These are phyloP conservation scores for Mychonastes homosphaera DNA, from an alignment of 139 green algal genomes.

Conservation along the genomic window DNA sequence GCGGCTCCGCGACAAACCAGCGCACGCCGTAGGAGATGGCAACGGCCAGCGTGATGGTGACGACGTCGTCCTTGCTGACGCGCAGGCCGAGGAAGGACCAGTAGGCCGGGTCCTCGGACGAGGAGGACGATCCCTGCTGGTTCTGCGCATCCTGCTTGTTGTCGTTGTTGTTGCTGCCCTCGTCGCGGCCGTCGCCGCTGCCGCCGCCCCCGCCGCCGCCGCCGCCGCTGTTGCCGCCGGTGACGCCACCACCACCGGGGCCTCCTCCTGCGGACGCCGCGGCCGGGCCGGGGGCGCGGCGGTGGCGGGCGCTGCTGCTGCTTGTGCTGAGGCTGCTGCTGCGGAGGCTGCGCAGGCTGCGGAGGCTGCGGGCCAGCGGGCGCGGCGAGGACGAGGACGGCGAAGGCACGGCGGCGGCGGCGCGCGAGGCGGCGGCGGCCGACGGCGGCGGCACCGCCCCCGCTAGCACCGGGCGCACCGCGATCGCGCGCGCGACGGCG, in stretches of 20 bases:
- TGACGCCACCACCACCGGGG: slow-evolving; percentile 1
- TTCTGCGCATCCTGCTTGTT: neutral
- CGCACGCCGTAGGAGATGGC: slow-evolving; percentile 79
- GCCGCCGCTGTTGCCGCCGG: slow-evolving; percentile 3
- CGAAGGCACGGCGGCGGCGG: no score
- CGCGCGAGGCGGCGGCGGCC: no score
- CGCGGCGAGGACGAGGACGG: no score
- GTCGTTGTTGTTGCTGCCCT: slow-evolving; percentile 19
- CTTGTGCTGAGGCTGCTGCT: no score
- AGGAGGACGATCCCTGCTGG: slow-evolving; percentile 3
- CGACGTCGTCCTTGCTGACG: slow-evolving; percentile 73
- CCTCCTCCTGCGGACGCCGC: no score
- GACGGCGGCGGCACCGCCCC: no score
- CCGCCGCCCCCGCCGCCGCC: slow-evolving; percentile 10
- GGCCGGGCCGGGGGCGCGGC: no score
- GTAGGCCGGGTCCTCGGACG: slow-evolving; percentile 8
- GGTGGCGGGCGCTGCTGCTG: no score
- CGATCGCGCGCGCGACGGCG: no score
- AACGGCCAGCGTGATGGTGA: slow-evolving; percentile 75
- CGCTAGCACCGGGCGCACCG: no score
- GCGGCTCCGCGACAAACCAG: slow-evolving; percentile 85
- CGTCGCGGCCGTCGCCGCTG: neutral
- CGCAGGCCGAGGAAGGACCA: slow-evolving; percentile 28
- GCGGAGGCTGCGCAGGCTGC: no score
- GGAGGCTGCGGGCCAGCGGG: no score